phyloP scores from a whole-genome alignment of 331 rosid species.

The Dryas integrifolia region DNA sequence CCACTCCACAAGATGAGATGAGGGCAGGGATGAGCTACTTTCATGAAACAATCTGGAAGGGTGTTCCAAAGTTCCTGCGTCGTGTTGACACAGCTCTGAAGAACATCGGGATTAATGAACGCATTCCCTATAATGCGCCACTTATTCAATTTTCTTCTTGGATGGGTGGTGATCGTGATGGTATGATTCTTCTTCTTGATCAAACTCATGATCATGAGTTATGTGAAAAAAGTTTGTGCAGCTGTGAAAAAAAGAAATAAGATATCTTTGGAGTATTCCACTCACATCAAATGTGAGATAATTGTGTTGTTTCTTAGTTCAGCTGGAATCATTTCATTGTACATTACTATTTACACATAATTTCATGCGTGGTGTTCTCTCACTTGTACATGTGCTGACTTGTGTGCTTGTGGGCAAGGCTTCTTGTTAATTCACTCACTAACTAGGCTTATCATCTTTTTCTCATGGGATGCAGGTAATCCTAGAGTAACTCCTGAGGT shows the following conservation, averaged over 20 bases:
- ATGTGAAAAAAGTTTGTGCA: background rate
- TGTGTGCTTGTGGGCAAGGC: background rate
- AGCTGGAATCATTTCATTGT: too few species aligned
- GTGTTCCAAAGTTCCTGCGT: slow-evolving; percentile 84
- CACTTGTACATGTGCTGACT: background rate
- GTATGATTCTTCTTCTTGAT: slow-evolving; percentile 34
- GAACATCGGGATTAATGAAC: slow-evolving; percentile 78
- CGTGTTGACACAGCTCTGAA: slow-evolving; percentile 89
- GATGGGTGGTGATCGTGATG: slow-evolving; percentile 99
- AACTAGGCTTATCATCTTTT: slow-evolving; percentile 18
- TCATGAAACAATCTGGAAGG: slow-evolving; percentile 90
- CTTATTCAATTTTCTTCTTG: slow-evolving; percentile 92
- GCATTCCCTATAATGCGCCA: slow-evolving; percentile 86
- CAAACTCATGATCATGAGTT: background rate
- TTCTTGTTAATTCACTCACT: background rate
- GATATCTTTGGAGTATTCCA: background rate
- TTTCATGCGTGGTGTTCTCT: background rate
- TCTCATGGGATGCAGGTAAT: slow-evolving; percentile 61
- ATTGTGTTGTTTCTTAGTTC: background rate
- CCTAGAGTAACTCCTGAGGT: slow-evolving; percentile 99
- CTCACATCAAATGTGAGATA: background rate
- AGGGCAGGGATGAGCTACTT: slow-evolving; percentile 98
- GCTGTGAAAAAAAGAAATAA: background rate
- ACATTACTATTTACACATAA: background rate
- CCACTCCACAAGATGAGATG: slow-evolving; percentile 98